Conservation (phyloP, 2,329 filamentous ascomycete genomes). For the Apiospora aurea region DNA sequence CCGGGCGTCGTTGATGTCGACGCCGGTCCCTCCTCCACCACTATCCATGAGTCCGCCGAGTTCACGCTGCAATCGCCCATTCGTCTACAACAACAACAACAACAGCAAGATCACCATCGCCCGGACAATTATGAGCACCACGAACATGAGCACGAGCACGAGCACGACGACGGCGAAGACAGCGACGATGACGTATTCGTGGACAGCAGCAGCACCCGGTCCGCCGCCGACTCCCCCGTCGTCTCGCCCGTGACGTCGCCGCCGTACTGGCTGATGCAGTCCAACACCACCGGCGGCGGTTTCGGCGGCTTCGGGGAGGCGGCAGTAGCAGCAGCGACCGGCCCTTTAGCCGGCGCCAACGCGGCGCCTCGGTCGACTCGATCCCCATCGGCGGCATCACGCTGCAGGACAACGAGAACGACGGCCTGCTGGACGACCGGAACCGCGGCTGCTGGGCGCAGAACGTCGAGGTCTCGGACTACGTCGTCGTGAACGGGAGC, state of each 20-base stretch:
- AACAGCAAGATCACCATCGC: too few species aligned
- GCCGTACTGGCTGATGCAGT: constrained; percentile 46
- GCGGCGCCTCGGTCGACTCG: constrained; percentile 53
- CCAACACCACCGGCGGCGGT: neutral
- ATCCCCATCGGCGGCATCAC: constrained; percentile 63
- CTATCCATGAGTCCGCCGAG: neutral
- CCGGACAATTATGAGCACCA: neutral
- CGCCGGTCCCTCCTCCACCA: constrained; percentile 6
- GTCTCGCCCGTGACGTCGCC: constrained; percentile 40
- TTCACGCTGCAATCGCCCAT: neutral
- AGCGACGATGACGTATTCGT: constrained; percentile 22
- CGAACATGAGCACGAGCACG: neutral
- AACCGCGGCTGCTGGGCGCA: constrained; percentile 66
- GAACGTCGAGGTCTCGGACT: constrained; percentile 65
- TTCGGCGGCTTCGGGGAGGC: neutral
- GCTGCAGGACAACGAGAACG: constrained; percentile 67
- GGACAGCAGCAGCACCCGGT: constrained; percentile 19
- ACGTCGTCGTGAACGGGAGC: constrained; percentile 64
- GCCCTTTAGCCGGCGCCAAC: constrained; percentile 16
- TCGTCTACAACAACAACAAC: neutral
- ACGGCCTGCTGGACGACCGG: constrained; percentile 50
- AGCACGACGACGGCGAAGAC: neutral
- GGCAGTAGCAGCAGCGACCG: neutral
- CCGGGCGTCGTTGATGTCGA: neutral
- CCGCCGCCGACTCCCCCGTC: constrained; percentile 29